Percentiles rank a stretch among this genome's conserved stretches.
These are phyloP conservation scores for Protomyces pachydermus DNA, from an alignment of 1,139 yeast species.

Conservation along the genomic window DNA sequence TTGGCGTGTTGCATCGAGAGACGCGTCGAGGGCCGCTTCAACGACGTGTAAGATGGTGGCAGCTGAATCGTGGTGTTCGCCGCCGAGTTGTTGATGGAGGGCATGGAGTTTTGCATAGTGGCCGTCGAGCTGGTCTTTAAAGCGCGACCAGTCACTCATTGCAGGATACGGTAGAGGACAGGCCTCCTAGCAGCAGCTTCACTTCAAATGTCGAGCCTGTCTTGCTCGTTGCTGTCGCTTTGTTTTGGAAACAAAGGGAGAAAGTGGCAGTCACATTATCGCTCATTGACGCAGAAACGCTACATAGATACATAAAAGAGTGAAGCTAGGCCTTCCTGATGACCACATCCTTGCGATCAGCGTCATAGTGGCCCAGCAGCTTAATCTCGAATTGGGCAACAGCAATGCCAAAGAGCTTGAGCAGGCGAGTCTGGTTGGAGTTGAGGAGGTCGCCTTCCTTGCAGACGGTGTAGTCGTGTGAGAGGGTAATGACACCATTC, in stretches of 20 bases:
- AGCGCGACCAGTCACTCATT: conserved; percentile 7
- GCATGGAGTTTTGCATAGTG: conserved; percentile 13
- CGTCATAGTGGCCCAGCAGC: conserved; percentile 46
- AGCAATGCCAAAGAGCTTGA: conserved; percentile 94
- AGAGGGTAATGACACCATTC: conserved; percentile 76
- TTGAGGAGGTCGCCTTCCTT: conserved; percentile 72
- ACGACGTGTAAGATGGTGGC: conserved; percentile 14
- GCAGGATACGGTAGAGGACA: background rate
- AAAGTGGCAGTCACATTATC: background rate
- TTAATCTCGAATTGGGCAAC: conserved; percentile 83
- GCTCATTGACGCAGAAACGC: background rate
- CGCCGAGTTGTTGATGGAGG: conserved; percentile 19
- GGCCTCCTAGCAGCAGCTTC: too few relatives aligned
- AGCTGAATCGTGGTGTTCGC: conserved; percentile 19
- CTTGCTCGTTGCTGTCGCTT: background rate
- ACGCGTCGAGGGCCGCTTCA: conserved; percentile 20
- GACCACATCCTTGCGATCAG: conserved; percentile 12
- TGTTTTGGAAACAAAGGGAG: background rate
- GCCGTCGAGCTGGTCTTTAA: conserved; percentile 15
- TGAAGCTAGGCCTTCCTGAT: background rate
- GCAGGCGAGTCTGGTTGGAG: conserved; percentile 83
- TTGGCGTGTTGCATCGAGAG: conserved; percentile 6
- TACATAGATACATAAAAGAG: background rate
- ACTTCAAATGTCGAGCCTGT: too few relatives aligned
- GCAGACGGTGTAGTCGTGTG: conserved; percentile 75